These are phyloP conservation scores for Cadophora sp. DNA, from an alignment of 2,329 filamentous ascomycete genomes.

Conservation along the genomic window DNA sequence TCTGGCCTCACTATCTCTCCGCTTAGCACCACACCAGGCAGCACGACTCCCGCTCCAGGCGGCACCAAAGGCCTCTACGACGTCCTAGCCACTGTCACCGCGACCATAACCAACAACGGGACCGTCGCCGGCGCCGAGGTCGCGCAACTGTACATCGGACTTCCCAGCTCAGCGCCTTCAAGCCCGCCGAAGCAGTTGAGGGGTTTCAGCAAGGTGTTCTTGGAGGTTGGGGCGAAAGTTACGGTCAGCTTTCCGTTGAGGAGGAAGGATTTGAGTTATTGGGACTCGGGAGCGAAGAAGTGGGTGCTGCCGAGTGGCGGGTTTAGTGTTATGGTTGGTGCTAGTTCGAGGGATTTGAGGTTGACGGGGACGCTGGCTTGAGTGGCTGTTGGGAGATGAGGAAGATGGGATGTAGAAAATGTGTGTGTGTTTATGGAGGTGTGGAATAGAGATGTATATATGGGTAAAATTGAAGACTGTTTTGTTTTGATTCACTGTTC, in stretches of 20 bases:
- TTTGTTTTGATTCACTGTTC: neutral
- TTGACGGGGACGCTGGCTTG: constrained; percentile 30
- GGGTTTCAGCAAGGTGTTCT: constrained; percentile 64
- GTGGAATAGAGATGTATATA: neutral
- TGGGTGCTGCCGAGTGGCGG: constrained; percentile 55
- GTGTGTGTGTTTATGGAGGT: neutral
- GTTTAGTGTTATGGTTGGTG: constrained; percentile 36
- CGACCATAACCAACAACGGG: constrained; percentile 69
- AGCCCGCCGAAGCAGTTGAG: constrained; percentile 64
- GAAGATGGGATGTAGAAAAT: neutral
- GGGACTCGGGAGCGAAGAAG: constrained; percentile 64
- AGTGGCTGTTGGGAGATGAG: neutral
- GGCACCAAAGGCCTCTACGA: constrained; percentile 69
- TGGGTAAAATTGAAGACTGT: neutral
- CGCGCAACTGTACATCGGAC: constrained; percentile 53
- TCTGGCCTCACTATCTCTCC: constrained; percentile 29
- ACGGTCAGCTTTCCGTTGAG: constrained; percentile 51
- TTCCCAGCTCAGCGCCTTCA: constrained; percentile 47
- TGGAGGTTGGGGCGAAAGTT: constrained; percentile 54
- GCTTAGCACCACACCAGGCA: constrained; percentile 20
- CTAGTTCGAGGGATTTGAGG: constrained; percentile 40
- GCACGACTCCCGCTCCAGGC: constrained; percentile 43
- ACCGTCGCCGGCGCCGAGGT: constrained; percentile 56
- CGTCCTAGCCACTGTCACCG: constrained; percentile 62
- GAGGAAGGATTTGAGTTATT: constrained; percentile 61